Conservation (phyloP, 2,329 filamentous ascomycete genomes). For the Claviceps arundinis region DNA sequence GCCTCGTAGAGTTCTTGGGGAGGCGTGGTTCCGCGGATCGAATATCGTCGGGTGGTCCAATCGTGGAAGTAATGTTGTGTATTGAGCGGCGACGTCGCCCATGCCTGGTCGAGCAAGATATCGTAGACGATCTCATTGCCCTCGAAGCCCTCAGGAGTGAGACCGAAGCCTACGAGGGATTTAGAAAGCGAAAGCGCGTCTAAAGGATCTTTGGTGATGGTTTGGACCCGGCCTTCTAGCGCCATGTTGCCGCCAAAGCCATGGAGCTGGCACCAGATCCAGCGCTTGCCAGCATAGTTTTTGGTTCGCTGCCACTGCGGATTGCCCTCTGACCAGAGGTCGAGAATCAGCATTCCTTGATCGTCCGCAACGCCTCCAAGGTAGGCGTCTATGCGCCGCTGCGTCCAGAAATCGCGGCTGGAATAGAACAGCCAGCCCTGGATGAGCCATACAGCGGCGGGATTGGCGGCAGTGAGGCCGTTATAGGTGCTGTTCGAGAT, state of each 20-base stretch:
- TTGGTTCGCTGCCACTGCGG: conserved; percentile 38
- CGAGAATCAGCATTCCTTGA: conserved; percentile 35
- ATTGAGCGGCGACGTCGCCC: conserved; percentile 29
- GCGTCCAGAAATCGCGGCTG: conserved; percentile 29
- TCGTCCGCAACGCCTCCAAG: conserved; percentile 29
- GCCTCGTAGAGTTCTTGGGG: conserved; percentile 22
- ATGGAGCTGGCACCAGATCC: conserved; percentile 41
- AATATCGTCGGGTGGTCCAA: conserved; percentile 32
- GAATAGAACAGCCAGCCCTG: conserved; percentile 38
- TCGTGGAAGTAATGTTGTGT: conserved; percentile 29
- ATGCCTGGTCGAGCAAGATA: conserved; percentile 36
- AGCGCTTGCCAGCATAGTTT: conserved; percentile 36
- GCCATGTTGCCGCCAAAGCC: conserved; percentile 36
- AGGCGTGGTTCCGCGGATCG: conserved; percentile 4
- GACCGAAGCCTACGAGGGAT: conserved; percentile 32
- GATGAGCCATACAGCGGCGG: conserved; percentile 37
- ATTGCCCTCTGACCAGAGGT: conserved; percentile 34
- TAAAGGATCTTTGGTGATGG: conserved; percentile 33
- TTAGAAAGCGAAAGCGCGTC: conserved; percentile 26
- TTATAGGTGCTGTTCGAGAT: conserved; percentile 25
- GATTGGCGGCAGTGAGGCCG: conserved; percentile 32
- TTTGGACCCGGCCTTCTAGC: conserved; percentile 35
- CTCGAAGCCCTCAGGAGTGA: conserved; percentile 36
- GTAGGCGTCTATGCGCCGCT: conserved; percentile 33
- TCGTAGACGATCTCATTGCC: conserved; percentile 40